Percentiles rank a stretch among this genome's conserved stretches.
These are phyloP conservation scores for Nicotiana undulata DNA, from an alignment of 257 asterid genomes.

Conservation along the genomic window DNA sequence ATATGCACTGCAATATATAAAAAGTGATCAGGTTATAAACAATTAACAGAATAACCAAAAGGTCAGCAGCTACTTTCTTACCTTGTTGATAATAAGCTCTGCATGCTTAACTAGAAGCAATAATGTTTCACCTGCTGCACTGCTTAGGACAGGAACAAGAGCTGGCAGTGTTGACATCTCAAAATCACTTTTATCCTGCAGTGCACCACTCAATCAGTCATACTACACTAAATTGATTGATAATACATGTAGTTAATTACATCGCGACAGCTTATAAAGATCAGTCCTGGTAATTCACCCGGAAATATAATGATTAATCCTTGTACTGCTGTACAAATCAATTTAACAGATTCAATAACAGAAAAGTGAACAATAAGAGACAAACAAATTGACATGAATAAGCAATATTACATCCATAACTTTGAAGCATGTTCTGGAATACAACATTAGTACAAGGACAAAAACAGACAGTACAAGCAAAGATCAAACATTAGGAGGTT, in stretches of 20 bases:
- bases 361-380: not conserved
- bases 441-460: not conserved
- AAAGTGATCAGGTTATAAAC: not conserved
- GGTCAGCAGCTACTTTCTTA: conserved; percentile 17
- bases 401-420: not conserved
- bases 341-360: not conserved
- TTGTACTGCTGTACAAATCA: not conserved
- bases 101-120: conserved; percentile 92
- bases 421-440: not conserved
- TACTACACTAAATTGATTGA: not conserved
- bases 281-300: not conserved
- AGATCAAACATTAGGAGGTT: not conserved
- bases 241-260: not conserved
- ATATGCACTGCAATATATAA: not conserved
- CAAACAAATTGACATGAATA: not conserved
- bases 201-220: conserved; percentile 11
- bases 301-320: not conserved
- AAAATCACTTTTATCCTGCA: conserved; percentile 94
- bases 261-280: not conserved
- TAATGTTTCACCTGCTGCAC: conserved; percentile 94
- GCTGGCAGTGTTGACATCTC: conserved; percentile 92
- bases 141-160: conserved; percentile 86
- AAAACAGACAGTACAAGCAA: not conserved
- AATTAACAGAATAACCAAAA: not conserved
- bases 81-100: conserved; percentile 92